Base-by-base conservation (phyloP, 2,329 filamentous ascomycete genomes). In the Celoporthe dispersa region DNA sequence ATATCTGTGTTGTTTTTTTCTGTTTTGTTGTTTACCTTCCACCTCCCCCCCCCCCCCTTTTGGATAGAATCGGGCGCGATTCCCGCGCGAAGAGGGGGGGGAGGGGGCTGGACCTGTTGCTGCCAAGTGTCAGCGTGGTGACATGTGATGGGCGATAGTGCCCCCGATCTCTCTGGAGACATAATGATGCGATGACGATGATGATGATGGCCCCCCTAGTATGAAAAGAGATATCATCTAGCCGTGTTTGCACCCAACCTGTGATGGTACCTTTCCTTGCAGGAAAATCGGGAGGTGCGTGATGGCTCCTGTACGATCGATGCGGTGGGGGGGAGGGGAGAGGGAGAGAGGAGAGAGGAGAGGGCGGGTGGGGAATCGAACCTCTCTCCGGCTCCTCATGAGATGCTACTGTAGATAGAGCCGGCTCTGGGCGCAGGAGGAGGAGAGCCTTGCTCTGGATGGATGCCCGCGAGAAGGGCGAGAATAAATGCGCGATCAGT, bases 381-480 rank as follows among this genome's bases (percentile, higher is more conserved):
- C 7, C 41, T 44, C 16, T 51, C 16, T 53, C 6, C 28, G 9
- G 6, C 59, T 63, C 60, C 60, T 63, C n/a, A 63, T 28, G 22
- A 63, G 60, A 63, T 63, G 60, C 60, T 41, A 63, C 60, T 16
- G 35, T 41, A 60, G 11, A 48, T 22, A 48, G n/a, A 48, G 44
- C 44, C 44, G 44, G 44, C 44, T 48, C 22, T 48, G 44, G n/a
- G 44, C 44, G 44, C 41, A 19, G n/a, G n/a, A n/a, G n/a, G n/a
- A n/a, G n/a, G n/a, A 41, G 39, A 41, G 39, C 39, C 12, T 41
- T 41, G 39, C 3, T 22, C 12, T 48, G 41, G 41, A 12, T 11
- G 41, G n/a, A 48, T 8, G 16, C 16, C 16, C 41, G 22, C 16
- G 41, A 22, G 41, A 8, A 22, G 19, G n/a, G 41, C 41, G 41